Base-by-base conservation (phyloP, 345 rosid genomes). In the Mercurialis annua region DNA sequence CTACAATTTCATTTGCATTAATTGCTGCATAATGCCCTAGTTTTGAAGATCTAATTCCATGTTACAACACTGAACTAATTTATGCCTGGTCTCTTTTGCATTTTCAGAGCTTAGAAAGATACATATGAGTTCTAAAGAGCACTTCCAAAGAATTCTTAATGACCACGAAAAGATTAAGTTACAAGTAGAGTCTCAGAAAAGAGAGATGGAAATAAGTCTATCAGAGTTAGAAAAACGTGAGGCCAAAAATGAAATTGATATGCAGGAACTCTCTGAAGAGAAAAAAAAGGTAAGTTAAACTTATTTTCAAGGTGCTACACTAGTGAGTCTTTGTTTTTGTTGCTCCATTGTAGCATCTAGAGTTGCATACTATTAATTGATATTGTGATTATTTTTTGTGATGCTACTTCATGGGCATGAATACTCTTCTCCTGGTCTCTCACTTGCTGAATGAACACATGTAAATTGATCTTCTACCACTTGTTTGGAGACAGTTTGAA, bases 81-180 rank as follows among this genome's bases (percentile, higher is more conserved):
- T 34, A 16, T 47, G 36, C 27, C 10, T 6, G 59, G 34, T 69
- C 10, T 63, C 11, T 81, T 40, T 65, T 72, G 59, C 55, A 36
- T 67, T 72, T n/a, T 65, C 83, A 94, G 98, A 94, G 77, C 83
- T 92, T 56, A 85, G 73, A 67, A 89, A 88, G 61, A 88, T 91
- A 65, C 96, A 91, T 76, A 71, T 77, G 34, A 83, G 83, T 55
- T 87, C 98, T 16, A 74, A 76, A 50, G 98, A 89, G 54, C 98
- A 94, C 73, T 92, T 82, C 65, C 86, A 72, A 74, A 88, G 84
- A 76, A 92, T 92, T 59, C 82, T 82, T 73, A 85, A 67, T 71
- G 98, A 92, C 70, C 96, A 88, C 74, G 96, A 92, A 83, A 92
- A 88, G 77, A 86, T 81, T 47, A 92, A 89, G 85, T 29, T 57